Conservation (phyloP, 1,284 basidiomycete genomes). For the Ceratobasidium sp. region DNA sequence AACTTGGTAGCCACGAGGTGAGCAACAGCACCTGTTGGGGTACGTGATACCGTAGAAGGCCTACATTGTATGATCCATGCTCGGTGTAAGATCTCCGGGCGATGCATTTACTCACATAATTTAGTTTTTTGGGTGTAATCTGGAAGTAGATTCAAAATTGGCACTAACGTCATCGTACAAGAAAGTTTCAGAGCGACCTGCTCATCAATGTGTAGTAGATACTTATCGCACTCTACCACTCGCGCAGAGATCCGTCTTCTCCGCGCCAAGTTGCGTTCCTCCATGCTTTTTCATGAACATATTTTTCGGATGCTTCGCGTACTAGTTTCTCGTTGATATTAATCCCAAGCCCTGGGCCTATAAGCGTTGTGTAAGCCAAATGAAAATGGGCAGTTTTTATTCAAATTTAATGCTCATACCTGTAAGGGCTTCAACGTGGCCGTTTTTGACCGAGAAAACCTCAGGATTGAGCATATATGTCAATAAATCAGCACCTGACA, state of each 20-base stretch:
- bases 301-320: slow-evolving; percentile 56
- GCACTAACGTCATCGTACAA: too few relatives aligned
- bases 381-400: neutral
- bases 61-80: neutral
- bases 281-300: slow-evolving; percentile 50
- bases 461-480: slow-evolving; percentile 63
- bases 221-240: slow-evolving; percentile 55
- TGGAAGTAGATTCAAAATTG: neutral
- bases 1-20: neutral
- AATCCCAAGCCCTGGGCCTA: slow-evolving; percentile 70
- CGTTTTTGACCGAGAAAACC: slow-evolving; percentile 67
- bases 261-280: slow-evolving; percentile 69
- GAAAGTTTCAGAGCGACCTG: too few relatives aligned
- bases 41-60: slow-evolving; percentile 17
- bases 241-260: slow-evolving; percentile 59
- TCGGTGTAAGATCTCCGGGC: too few relatives aligned
- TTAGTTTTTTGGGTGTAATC: slow-evolving; percentile 9
- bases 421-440: slow-evolving; percentile 58
- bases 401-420: slow-evolving; percentile 1
- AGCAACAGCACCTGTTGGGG: slow-evolving; percentile 12
- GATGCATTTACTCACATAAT: slow-evolving; percentile 11
- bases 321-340: slow-evolving; percentile 70
- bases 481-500: slow-evolving; percentile 63
- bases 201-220: too few relatives aligned
- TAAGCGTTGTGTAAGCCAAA: slow-evolving; percentile 46